Evolutionary conservation across 2,329 filamentous ascomycete genomes (phyloP).

Genomic region (Trichothecium roseum): DNA sequence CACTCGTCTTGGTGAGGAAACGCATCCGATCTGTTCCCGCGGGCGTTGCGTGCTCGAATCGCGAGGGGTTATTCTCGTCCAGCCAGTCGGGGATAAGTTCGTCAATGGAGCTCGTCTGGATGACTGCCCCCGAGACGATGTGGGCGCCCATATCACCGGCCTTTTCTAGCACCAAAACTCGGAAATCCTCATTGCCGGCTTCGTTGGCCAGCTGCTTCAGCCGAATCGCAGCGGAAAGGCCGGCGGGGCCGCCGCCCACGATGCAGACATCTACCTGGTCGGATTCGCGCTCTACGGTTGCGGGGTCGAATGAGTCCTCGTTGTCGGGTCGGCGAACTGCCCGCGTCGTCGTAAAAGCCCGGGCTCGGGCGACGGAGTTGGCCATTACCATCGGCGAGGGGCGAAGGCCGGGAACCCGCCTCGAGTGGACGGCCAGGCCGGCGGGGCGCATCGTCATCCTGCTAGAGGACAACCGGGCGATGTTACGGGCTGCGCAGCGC

Average conservation of each 20-base stretch:
- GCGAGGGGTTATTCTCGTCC: slow-evolving; percentile 73
- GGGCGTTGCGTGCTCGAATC: slow-evolving; percentile 80
- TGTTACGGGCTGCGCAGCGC: too few species aligned
- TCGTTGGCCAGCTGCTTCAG: slow-evolving; percentile 93
- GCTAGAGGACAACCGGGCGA: too few species aligned
- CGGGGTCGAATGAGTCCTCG: slow-evolving; percentile 51
- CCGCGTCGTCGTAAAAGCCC: slow-evolving; percentile 7
- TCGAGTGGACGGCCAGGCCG: too few species aligned
- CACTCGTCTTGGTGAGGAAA: slow-evolving; percentile 73
- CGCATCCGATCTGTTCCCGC: slow-evolving; percentile 82
- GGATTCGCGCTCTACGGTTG: slow-evolving; percentile 68
- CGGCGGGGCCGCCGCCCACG: slow-evolving; percentile 89
- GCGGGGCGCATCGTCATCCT: too few species aligned
- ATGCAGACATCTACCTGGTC: slow-evolving; percentile 97
- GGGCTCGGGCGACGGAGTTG: slow-evolving; percentile 1
- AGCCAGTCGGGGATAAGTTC: slow-evolving; percentile 94
- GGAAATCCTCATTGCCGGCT: slow-evolving; percentile 90
- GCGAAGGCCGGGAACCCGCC: too few species aligned
- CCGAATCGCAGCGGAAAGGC: slow-evolving; percentile 83
- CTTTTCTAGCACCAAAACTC: slow-evolving; percentile 88
- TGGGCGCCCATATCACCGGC: slow-evolving; percentile 91
- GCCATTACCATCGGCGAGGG: too few species aligned
- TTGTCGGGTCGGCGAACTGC: slow-evolving; percentile 5
- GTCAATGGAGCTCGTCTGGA: slow-evolving; percentile 78
- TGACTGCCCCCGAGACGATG: slow-evolving; percentile 90